Evolutionary conservation across 768 basidiomycete species (phyloP).

Genomic region (Paxillus involutus): DNA sequence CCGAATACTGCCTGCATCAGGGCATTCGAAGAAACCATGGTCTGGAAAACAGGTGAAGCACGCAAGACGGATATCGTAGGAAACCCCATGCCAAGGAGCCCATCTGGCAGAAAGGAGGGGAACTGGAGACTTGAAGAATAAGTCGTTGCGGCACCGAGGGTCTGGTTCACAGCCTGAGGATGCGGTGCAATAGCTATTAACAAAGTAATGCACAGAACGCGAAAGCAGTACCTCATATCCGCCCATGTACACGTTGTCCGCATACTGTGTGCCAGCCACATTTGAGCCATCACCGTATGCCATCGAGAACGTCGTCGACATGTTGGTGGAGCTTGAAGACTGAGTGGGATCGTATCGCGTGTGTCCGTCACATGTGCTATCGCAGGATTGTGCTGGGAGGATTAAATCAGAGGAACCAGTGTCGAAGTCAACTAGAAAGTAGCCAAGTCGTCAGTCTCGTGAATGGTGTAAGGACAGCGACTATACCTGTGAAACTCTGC

Average conservation of each 20-base stretch:
- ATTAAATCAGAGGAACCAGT: conserved; percentile 54
- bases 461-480: neutral
- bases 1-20: conserved; percentile 41
- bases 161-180: conserved; percentile 37
- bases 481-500: conserved; percentile 39
- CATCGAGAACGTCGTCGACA: conserved; percentile 29
- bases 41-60: conserved; percentile 43
- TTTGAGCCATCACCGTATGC: conserved; percentile 39
- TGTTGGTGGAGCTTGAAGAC: conserved; percentile 33
- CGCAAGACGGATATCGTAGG: conserved; percentile 34
- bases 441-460: neutral
- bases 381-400: conserved; percentile 33
- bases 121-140: conserved; percentile 34
- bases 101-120: conserved; percentile 35
- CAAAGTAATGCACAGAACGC: conserved; percentile 5
- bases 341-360: conserved; percentile 25
- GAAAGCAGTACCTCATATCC: conserved; percentile 31
- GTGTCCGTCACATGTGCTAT: conserved; percentile 31
- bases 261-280: conserved; percentile 39
- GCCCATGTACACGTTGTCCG: conserved; percentile 43
- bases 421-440: conserved; percentile 47
- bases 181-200: neutral
- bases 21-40: conserved; percentile 37
- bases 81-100: conserved; percentile 46
- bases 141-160: conserved; percentile 41